phyloP scores from a whole-genome alignment of 2,329 filamentous ascomycete species.

The Knufia petricola region DNA sequence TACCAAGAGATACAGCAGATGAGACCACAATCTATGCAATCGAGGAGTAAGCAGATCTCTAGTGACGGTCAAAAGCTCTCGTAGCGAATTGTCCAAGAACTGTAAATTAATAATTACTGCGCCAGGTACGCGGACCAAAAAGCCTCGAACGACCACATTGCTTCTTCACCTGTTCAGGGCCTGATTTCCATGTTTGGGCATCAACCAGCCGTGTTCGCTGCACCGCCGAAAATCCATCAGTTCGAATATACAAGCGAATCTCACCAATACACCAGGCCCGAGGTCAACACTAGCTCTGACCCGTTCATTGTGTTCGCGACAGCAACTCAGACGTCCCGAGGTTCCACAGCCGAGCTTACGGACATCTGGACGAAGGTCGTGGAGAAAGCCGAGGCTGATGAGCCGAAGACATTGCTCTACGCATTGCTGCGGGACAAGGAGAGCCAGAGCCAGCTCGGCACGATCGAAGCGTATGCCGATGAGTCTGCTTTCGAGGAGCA shows the following conservation, averaged over 20 bases:
- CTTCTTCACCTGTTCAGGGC: not conserved
- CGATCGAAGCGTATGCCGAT: not conserved
- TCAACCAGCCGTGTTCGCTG: not conserved
- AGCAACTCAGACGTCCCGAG: not conserved
- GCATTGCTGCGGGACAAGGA: not conserved
- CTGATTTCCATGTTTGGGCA: not conserved
- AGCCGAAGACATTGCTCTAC: not conserved
- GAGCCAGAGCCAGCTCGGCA: not conserved
- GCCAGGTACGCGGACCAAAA: not conserved
- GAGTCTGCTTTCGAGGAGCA: not conserved
- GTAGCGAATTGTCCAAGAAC: not conserved
- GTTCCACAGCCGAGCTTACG: not conserved
- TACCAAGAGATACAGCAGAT: not conserved
- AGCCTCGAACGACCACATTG: not conserved
- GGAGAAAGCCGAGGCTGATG: not conserved
- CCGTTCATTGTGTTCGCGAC: not conserved
- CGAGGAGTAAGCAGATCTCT: not conserved
- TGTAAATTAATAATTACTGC: not conserved
- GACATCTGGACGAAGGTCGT: not conserved
- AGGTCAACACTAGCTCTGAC: not conserved
- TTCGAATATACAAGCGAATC: not conserved
- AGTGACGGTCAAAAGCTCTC: not conserved
- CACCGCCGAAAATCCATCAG: not conserved
- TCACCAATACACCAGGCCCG: not conserved
- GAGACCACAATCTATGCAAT: constrained; percentile 1